A percentile compares a stretch with the other conserved stretches of the same genome.
Evolutionary conservation across 192 early-diverging fungal species (phyloP).

Genomic region (Pilobolus umbonatus): DNA sequence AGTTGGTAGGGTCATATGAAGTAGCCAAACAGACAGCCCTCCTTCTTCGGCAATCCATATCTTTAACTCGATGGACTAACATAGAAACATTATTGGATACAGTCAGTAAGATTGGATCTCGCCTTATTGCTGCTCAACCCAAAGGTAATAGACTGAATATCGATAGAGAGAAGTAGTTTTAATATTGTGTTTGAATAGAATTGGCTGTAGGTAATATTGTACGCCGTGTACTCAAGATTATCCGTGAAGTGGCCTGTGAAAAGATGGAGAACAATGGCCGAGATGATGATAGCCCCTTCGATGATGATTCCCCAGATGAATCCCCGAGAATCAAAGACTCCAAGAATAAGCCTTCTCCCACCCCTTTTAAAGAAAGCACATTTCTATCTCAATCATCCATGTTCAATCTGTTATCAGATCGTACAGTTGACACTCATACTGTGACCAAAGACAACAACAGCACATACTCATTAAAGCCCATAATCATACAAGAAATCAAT

Average conservation of each 20-base stretch:
- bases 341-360: conserved; percentile 18
- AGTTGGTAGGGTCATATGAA: conserved; percentile 61
- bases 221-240: conserved; percentile 77
- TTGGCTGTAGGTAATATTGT: conserved; percentile 83
- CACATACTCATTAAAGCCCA: conserved; percentile 55
- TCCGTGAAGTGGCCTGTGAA: conserved; percentile 59
- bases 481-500: conserved; percentile 76
- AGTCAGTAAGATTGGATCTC: conserved; percentile 65
- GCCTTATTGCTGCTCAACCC: conserved; percentile 73
- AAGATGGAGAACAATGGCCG: conserved; percentile 18
- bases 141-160: conserved; percentile 38
- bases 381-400: conserved; percentile 42
- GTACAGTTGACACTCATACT: too few relatives aligned
- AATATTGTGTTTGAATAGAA: conserved; percentile 41
- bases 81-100: conserved; percentile 52
- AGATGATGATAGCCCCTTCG: conserved; percentile 6
- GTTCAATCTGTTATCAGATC: conserved; percentile 64
- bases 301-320: conserved; percentile 14
- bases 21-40: conserved; percentile 69
- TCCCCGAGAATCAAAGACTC: too few relatives aligned
- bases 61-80: conserved; percentile 68
- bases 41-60: conserved; percentile 72
- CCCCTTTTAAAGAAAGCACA: conserved; percentile 19
- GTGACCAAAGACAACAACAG: neutral
- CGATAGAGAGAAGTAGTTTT: neutral